phyloP scores from a whole-genome alignment of 305 asterid genomes.

The Fraxinus greggii region DNA sequence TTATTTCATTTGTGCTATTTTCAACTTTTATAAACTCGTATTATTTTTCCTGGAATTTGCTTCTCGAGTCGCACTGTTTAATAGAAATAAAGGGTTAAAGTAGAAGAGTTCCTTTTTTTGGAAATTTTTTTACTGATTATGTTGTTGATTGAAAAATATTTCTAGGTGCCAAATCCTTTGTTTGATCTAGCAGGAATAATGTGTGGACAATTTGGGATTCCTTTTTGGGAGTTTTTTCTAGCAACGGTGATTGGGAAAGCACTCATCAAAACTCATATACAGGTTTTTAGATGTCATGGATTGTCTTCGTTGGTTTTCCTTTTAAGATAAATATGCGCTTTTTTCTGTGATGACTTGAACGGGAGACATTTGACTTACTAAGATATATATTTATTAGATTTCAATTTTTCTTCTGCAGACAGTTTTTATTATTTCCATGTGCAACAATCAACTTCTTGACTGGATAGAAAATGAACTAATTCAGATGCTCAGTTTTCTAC shows the following conservation, averaged over 20 bases:
- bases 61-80: not conserved
- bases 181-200: conserved; percentile 97
- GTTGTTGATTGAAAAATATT: conserved; percentile 2
- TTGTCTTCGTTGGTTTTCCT: not conserved
- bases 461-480: conserved; percentile 83
- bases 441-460: conserved; percentile 88
- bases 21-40: not conserved
- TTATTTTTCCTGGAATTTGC: not conserved
- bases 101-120: not conserved
- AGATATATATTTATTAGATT: not conserved
- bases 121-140: not conserved
- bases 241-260: conserved; percentile 93
- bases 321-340: conserved; percentile 1
- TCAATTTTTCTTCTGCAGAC: conserved; percentile 50
- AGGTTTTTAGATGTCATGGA: conserved; percentile 43
- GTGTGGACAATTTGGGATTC: conserved; percentile 93
- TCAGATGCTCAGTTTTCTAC: conserved; percentile 70
- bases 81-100: not conserved
- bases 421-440: conserved; percentile 65
- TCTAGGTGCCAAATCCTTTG: conserved; percentile 86
- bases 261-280: conserved; percentile 85
- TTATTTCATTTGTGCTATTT: not conserved
- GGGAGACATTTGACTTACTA: not conserved
- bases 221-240: conserved; percentile 86
- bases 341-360: not conserved